Evolutionary conservation across 177 flowering plant species (phyloP), one percentile per base, ranked within the genome.

Genomic region (Telopea speciosissima): DNA sequence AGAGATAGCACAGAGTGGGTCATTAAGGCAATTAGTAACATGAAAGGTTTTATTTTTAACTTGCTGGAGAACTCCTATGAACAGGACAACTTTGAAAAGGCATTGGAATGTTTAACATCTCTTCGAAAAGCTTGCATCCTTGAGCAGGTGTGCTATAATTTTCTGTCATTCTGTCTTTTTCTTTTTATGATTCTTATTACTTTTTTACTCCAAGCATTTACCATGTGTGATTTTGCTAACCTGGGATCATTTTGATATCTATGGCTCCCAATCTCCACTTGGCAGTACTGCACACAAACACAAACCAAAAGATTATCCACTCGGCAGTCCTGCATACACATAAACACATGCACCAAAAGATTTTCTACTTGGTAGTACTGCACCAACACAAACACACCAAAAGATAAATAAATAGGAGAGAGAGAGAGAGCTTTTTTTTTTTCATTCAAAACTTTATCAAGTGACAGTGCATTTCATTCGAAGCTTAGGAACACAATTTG

Each of bases 121-220:
- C 89, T 94, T 58, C 92, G 94, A 74, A 88, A 86, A 74, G 97
- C 93, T 25, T 92, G 97, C 80, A 78, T 90, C 68, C 79, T 87
- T 74, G 96, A 94, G 78, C 97, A 92, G 83, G 98, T 90, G 77
- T 40, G 70, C 54, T 52, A 31, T 49, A 11, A 21, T 52, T 56
- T 72, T 66, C 66, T 28, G 16, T 10, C 19, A 6, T 56, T 58
- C 69, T 23, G 1, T 28, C 26, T 14, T 26, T 13, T 49, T 49
- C 22, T 36, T 25, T 31, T 45, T 22, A 61, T 58, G 23, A n/a
- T 58, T 58, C 0, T 19, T 36, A 36, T 36, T 36, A 19, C 19
- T 19, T 58, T 58, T n/a, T n/a, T 17, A 58, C 23, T 58, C 17
- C 17, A 19, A 58, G 8, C 14, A 58, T 19, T 16, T 54, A 16